A percentile compares a stretch with the other conserved stretches of the same genome.
Evolutionary conservation across 129 eudicot species (phyloP).

Genomic region (Ambrosia artemisiifolia): DNA sequence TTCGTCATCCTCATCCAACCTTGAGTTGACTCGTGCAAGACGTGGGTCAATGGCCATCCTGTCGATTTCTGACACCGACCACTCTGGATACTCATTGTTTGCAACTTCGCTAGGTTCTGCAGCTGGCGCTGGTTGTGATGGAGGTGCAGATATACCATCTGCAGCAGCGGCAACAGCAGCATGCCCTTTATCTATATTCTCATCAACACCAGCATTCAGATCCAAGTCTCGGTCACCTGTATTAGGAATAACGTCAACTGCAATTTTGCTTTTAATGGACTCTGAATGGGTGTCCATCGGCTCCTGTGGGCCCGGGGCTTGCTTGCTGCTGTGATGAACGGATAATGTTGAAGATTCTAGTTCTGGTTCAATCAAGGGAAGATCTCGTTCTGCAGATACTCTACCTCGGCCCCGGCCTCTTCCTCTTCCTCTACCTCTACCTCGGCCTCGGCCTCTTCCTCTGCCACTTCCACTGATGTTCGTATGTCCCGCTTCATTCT

Average conservation of each 20-base stretch:
- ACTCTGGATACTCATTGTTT: slow-evolving; percentile 49
- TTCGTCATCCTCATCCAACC: slow-evolving; percentile 65
- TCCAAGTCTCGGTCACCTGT: slow-evolving; percentile 39
- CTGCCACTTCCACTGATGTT: neutral
- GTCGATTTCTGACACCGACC: slow-evolving; percentile 61
- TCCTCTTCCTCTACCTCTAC: slow-evolving; percentile 75
- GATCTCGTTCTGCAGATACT: slow-evolving; percentile 44
- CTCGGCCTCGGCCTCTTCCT: slow-evolving; percentile 39
- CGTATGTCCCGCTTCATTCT: slow-evolving; percentile 45
- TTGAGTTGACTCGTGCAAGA: slow-evolving; percentile 42
- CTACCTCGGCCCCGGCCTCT: slow-evolving; percentile 65
- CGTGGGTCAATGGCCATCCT: slow-evolving; percentile 59
- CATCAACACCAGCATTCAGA: slow-evolving; percentile 55
- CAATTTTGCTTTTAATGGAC: slow-evolving; percentile 9
- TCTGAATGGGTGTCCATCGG: slow-evolving; percentile 22
- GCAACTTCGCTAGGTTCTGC: slow-evolving; percentile 25
- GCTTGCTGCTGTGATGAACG: slow-evolving; percentile 1
- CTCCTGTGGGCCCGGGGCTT: neutral
- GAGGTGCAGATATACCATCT: neutral
- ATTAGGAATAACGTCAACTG: slow-evolving; percentile 10
- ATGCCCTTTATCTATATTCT: slow-evolving; percentile 23
- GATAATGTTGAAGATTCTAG: slow-evolving; percentile 26
- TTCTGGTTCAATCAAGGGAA: slow-evolving; percentile 30
- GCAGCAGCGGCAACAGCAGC: neutral
- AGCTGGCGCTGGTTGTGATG: slow-evolving; percentile 4